Conservation (phyloP, 768 basidiomycete genomes). For the Leccinum longicurvipes region DNA sequence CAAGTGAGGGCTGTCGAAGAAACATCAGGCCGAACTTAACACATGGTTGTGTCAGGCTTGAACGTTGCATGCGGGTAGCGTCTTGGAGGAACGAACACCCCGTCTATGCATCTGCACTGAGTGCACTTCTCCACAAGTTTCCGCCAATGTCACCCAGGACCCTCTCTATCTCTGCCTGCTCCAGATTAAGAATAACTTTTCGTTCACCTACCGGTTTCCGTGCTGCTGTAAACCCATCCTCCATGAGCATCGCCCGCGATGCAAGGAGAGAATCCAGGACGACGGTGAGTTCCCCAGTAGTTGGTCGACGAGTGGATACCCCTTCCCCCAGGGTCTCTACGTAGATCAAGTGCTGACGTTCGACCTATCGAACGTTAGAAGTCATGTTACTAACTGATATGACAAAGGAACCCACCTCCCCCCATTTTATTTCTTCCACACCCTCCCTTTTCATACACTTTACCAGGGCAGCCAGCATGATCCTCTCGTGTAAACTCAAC, state of each 20-base stretch:
- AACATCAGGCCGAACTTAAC: neutral
- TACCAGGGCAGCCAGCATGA: slow-evolving; percentile 81
- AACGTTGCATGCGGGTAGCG: neutral
- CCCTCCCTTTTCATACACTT: slow-evolving; percentile 82
- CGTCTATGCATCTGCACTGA: slow-evolving; percentile 19
- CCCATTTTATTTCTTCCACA: slow-evolving; percentile 85
- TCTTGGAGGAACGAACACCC: neutral
- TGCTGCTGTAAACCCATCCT: slow-evolving; percentile 52
- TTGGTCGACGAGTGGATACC: slow-evolving; percentile 59
- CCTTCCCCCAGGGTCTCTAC: slow-evolving; percentile 57
- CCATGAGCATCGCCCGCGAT: slow-evolving; percentile 72
- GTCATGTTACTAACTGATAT: neutral
- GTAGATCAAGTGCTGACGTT: slow-evolving; percentile 73
- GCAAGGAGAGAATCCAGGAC: slow-evolving; percentile 77
- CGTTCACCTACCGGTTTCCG: slow-evolving; percentile 64
- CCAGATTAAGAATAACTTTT: slow-evolving; percentile 77
- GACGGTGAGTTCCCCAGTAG: slow-evolving; percentile 56
- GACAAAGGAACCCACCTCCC: slow-evolving; percentile 49
- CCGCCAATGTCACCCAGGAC: slow-evolving; percentile 83
- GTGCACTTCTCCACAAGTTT: slow-evolving; percentile 55
- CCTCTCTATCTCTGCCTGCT: slow-evolving; percentile 80
- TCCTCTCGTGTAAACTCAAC: slow-evolving; percentile 82
- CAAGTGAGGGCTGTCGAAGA: neutral
- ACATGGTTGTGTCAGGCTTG: neutral
- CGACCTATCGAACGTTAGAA: slow-evolving; percentile 44